phyloP scores from a whole-genome alignment of 2,329 filamentous ascomycete species.

The Chrysosporium queenslandicum region DNA sequence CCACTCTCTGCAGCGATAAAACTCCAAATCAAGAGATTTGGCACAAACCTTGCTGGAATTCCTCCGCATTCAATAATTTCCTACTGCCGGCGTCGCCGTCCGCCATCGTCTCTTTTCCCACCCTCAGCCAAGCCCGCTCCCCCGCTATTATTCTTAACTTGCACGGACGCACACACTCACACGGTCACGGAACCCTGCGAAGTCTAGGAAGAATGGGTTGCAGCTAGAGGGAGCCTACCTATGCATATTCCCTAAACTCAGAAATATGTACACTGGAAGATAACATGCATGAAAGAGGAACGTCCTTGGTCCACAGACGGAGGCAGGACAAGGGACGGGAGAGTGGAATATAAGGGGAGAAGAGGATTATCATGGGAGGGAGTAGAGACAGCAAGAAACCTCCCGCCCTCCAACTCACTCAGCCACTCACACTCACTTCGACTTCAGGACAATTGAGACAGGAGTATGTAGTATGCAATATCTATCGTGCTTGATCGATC shows the following conservation, averaged over 20 bases:
- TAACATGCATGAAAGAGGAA: not conserved
- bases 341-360: not conserved
- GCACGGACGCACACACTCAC: not conserved
- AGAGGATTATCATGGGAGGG: no score
- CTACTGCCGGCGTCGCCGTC: not conserved
- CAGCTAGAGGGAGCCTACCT: not conserved
- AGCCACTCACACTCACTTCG: no score
- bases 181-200: not conserved
- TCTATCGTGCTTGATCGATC: no score
- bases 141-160: not conserved
- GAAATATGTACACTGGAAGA: not conserved
- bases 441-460: no score
- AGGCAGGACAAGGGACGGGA: not conserved
- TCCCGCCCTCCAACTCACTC: no score
- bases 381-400: no score
- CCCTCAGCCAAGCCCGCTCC: not conserved
- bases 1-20: no score
- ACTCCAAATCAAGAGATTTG: no score
- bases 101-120: not conserved
- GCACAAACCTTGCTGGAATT: conserved; percentile 10
- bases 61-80: conserved; percentile 9
- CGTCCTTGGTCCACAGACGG: not conserved
- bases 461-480: no score
- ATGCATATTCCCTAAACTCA: not conserved
- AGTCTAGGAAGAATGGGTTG: not conserved